These are phyloP conservation scores for Sideroxylon spinosum DNA, from an alignment of 179 eudicot species.

Conservation along the genomic window DNA sequence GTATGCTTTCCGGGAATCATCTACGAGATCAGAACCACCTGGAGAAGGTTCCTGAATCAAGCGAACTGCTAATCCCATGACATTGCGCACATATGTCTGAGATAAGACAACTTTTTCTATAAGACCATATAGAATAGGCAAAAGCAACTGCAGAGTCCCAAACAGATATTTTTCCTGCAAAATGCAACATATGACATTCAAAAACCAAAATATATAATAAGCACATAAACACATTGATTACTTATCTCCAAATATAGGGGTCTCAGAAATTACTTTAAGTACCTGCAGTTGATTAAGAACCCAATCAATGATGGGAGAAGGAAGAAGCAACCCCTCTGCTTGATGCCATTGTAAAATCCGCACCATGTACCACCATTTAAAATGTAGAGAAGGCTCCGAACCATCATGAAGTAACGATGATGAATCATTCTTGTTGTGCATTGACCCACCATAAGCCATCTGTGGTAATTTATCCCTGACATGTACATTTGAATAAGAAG, in stretches of 20 bases:
- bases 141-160: slow-evolving; percentile 68
- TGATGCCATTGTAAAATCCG: slow-evolving; percentile 88
- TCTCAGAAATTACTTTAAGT: slow-evolving; percentile 12
- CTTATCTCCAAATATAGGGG: not conserved
- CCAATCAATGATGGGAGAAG: slow-evolving; percentile 89
- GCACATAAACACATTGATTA: too few relatives aligned
- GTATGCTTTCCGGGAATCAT: slow-evolving; percentile 65
- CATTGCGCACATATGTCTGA: slow-evolving; percentile 76
- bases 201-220: too few relatives aligned
- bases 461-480: slow-evolving; percentile 63
- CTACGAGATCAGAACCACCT: slow-evolving; percentile 69
- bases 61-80: slow-evolving; percentile 65
- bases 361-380: slow-evolving; percentile 97
- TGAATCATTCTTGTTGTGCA: slow-evolving; percentile 45
- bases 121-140: slow-evolving; percentile 75
- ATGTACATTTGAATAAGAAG: slow-evolving; percentile 38
- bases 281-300: slow-evolving; percentile 92
- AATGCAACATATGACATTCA: too few relatives aligned
- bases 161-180: slow-evolving; percentile 76
- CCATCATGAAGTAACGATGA: slow-evolving; percentile 38
- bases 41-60: slow-evolving; percentile 69
- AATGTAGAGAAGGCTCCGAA: slow-evolving; percentile 82
- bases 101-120: slow-evolving; percentile 63
- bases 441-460: slow-evolving; percentile 46
- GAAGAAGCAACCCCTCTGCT: slow-evolving; percentile 72